These are phyloP conservation scores for Gardenia jasminoides DNA, from an alignment of 257 asterid species.

Conservation along the genomic window DNA sequence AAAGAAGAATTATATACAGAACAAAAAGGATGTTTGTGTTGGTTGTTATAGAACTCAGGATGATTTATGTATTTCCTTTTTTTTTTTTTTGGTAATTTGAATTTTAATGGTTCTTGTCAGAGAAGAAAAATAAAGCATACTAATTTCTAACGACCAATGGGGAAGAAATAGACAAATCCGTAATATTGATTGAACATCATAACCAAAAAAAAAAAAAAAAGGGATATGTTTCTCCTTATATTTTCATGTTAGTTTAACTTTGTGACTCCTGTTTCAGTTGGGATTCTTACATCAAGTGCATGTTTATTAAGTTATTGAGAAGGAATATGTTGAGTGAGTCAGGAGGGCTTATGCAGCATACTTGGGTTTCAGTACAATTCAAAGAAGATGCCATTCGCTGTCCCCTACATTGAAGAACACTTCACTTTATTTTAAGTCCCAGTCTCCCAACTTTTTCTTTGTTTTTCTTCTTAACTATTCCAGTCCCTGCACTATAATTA, in stretches of 20 bases:
- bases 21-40: not conserved
- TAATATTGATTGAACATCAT: not conserved
- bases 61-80: too few species aligned
- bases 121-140: too few species aligned
- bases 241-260: not conserved
- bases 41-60: not conserved
- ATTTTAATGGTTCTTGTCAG: not conserved
- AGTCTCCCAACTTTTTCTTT: not conserved
- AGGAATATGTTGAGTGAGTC: conserved; percentile 4
- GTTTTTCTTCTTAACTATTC: not conserved
- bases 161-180: too few species aligned
- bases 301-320: not conserved
- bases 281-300: conserved; percentile 4
- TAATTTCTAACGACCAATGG: not conserved
- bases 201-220: not conserved
- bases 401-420: conserved; percentile 6
- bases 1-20: too few species aligned
- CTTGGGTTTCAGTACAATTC: not conserved
- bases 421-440: not conserved
- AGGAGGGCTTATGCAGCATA: not conserved
- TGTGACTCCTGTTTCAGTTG: not conserved
- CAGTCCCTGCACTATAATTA: not conserved
- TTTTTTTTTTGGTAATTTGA: not conserved
- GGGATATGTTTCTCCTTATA: not conserved
- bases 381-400: conserved; percentile 14